Percentiles rank a stretch among this genome's conserved stretches.
Conservation (phyloP, 1,284 basidiomycete species). For the Apiotrichum siamense region DNA sequence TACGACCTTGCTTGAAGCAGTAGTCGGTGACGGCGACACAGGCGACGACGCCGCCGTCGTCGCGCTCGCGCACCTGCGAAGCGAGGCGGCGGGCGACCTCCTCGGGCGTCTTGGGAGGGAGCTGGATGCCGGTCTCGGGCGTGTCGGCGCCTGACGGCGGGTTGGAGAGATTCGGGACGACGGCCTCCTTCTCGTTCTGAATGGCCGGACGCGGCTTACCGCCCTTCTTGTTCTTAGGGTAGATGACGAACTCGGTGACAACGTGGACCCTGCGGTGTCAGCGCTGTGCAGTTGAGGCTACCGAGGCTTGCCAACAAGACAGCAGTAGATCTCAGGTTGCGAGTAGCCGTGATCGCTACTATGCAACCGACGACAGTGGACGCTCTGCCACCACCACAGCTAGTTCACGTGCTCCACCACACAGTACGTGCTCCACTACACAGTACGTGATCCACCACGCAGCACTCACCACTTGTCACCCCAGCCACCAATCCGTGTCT, state of each 20-base stretch:
- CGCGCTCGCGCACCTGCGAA: conserved; percentile 18
- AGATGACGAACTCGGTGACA: conserved; percentile 61
- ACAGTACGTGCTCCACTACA: no score
- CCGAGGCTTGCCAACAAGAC: no score
- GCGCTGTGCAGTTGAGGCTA: not conserved
- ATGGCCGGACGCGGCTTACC: conserved; percentile 1
- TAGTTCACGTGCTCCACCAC: no score
- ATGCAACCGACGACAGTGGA: not conserved
- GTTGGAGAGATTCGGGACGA: conserved; percentile 8
- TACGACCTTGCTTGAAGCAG: conserved; percentile 68
- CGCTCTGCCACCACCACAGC: no score
- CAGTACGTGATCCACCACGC: no score
- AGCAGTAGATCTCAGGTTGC: no score
- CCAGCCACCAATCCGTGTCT: conserved; percentile 63
- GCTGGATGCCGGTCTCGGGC: conserved; percentile 1
- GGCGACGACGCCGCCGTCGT: conserved; percentile 54
- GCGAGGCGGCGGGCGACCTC: conserved; percentile 5
- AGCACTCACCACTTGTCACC: conserved; percentile 79
- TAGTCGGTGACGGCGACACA: conserved; percentile 62
- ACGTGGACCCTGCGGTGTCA: conserved; percentile 55
- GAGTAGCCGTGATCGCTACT: not conserved
- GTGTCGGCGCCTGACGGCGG: conserved; percentile 13
- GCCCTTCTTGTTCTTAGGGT: conserved; percentile 44
- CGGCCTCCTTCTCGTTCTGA: conserved; percentile 13
- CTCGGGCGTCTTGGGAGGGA: conserved; percentile 3